Base-by-base conservation (phyloP, 768 basidiomycete genomes). In the Suillus subaureus region DNA sequence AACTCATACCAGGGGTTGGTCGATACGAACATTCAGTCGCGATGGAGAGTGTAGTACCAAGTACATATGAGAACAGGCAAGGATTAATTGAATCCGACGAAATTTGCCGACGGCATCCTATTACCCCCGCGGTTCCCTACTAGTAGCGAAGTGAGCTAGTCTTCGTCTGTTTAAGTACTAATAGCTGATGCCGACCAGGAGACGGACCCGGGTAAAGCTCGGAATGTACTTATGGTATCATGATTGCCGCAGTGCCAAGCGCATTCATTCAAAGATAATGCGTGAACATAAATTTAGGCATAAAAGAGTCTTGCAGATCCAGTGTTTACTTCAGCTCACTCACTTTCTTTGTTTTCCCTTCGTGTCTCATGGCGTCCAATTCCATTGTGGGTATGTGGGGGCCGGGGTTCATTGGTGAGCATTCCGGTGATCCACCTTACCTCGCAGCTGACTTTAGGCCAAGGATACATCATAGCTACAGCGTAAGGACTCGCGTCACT, bases 361-460 rank as follows among this genome's bases (percentile, higher is more conserved):
- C 52, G 28, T n/a, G 31, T 35, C 33, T 35, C 40, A 73, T 73
- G 70, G 51, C n/a, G n/a, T 4, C 60, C 28, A 1, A 12, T 16
- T 6, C 64, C 6, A 45, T 28, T 51, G 39, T 45, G 7, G 26
- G 37, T 18, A 35, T 33, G 12, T 72, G 67, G 67, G 66, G 62
- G 8, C 69, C 70, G 26, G 69, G 69, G 12, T 31, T 70, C 28
- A 65, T 72, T 54, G 72, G 72, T 68, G 58, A 39, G 72, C 37
- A 26, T 40, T 28, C 15, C 2, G 28, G 23, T 35, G n/a, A 3
- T 45, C 11, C 18, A 6, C 26, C 6, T 58, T 26, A 15, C 37
- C 28, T 40, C 21, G 21, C 21, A 55, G 31, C 54, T 55, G 12
- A 55, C 12, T 31, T 12, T 13, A 35, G 12, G 37, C 1, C 31